Conservation (phyloP, 78 protist genomes). For the Paratrimastix pyriformis region DNA sequence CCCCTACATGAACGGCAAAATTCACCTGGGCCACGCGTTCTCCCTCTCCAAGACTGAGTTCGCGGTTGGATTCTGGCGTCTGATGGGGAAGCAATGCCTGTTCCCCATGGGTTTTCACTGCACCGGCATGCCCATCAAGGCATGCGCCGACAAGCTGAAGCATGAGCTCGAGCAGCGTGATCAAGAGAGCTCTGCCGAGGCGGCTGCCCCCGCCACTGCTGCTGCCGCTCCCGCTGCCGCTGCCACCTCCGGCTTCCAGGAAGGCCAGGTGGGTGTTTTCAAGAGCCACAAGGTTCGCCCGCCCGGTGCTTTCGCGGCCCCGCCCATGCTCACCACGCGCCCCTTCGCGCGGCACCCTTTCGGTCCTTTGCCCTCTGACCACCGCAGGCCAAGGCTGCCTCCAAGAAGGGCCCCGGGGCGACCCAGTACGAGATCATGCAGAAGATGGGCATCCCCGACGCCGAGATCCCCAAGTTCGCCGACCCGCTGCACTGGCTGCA, state of each 20-base stretch:
- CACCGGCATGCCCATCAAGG: slow-evolving; percentile 99
- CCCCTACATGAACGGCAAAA: slow-evolving; percentile 99
- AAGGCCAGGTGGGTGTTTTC: no score
- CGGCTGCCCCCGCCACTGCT: no score
- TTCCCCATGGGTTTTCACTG: slow-evolving; percentile 98
- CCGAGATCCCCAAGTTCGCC: slow-evolving; percentile 79
- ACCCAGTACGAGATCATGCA: slow-evolving; percentile 86
- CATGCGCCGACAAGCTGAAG: slow-evolving; percentile 76
- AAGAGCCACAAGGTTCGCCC: no score
- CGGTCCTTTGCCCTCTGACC: no score
- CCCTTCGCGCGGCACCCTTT: no score
- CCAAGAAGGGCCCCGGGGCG: slow-evolving; percentile 63
- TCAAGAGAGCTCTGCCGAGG: no score
- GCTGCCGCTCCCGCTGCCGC: no score
- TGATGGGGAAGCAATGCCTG: slow-evolving; percentile 81
- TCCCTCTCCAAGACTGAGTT: slow-evolving; percentile 95
- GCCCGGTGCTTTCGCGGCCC: no score
- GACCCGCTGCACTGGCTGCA: slow-evolving; percentile 87
- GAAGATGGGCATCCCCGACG: slow-evolving; percentile 73
- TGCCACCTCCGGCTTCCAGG: no score
- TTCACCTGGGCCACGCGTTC: slow-evolving; percentile 98
- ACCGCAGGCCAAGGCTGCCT: slow-evolving; percentile 72
- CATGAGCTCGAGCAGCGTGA: slow-evolving; percentile 59
- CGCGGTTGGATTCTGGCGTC: slow-evolving; percentile 76
- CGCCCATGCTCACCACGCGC: no score